Evolutionary conservation across 208 protist genomes (phyloP), one percentile per base, ranked within the genome.

Genomic region (Trypanosoma melophagium): DNA sequence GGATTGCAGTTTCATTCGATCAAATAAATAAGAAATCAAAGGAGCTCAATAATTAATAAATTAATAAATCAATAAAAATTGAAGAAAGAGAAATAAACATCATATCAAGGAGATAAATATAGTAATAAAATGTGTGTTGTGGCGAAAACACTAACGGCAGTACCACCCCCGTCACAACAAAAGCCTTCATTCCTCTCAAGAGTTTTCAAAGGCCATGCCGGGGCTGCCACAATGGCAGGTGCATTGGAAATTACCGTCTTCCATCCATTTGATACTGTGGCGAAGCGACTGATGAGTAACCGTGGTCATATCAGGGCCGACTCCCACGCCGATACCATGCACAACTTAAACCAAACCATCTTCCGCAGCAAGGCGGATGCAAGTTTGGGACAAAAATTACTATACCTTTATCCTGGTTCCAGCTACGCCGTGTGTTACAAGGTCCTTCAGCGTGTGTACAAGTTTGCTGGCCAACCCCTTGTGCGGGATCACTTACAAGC

Each of bases 371-470:
- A 92, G 69, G 90, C 87, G 47, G 50, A 84, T 35, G 78, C 69
- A 13, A 53, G 78, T 17, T 25, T 85, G 22, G 17, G 81, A n/a
- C 57, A 69, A 51, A 95, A 95, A 80, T 28, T 93, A 47, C 17
- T 80, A 51, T 95, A 92, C 66, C 81, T 97, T 66, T 97, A 95
- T 72, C 93, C 93, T 3, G 93, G 93, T 59, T 92, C 87, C 54
- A 60, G 82, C 44, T 97, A 95, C 71, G 93, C 87, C 24, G 82
- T 93, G 4, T 73, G 84, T 14, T 97, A 97, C 74, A 97, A 97
- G 75, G 85, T 97, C 0, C 82, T 94, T 44, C 93, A 97, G 77
- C 86, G 93, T 19, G 85, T 95, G 25, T 96, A 94, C 84, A 97
- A 97, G 77, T 96, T 97, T 60, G 89, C 89, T 7, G 90, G 90